These are phyloP conservation scores for Hypsizygus marmoreus DNA, from an alignment of 768 basidiomycete genomes.

Conservation along the genomic window DNA sequence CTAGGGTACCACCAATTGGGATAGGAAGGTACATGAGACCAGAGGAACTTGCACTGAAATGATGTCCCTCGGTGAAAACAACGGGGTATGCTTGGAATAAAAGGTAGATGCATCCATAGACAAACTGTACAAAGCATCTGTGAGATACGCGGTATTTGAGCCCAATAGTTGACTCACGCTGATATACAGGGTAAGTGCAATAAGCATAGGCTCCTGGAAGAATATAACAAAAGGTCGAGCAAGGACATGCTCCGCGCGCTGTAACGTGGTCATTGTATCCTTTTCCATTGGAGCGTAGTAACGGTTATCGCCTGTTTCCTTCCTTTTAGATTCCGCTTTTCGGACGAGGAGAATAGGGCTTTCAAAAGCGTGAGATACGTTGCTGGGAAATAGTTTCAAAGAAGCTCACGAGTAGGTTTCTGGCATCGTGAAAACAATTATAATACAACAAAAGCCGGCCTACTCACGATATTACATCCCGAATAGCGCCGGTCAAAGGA, in stretches of 20 bases:
- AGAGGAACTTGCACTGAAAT: conserved; percentile 52
- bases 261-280: conserved; percentile 34
- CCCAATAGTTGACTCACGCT: conserved; percentile 45
- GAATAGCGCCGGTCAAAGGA: background rate
- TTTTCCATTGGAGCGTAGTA: conserved; percentile 57
- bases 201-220: conserved; percentile 65
- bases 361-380: background rate
- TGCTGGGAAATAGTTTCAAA: conserved; percentile 2
- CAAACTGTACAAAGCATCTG: conserved; percentile 44
- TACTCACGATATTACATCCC: conserved; percentile 22
- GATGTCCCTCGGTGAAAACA: conserved; percentile 54
- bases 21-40: conserved; percentile 66
- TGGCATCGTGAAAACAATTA: conserved; percentile 57
- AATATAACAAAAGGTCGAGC: conserved; percentile 66
- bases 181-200: conserved; percentile 63
- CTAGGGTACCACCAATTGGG: conserved; percentile 50
- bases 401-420: conserved; percentile 62
- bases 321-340: conserved; percentile 51
- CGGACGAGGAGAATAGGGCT: conserved; percentile 59
- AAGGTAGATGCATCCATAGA: conserved; percentile 64
- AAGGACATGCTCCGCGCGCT: conserved; percentile 48
- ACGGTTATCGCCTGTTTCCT: conserved; percentile 50
- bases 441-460: conserved; percentile 50
- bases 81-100: conserved; percentile 64
- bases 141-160: too few relatives aligned